A percentile compares a stretch with the other conserved stretches of the same genome.
Conservation (phyloP, 2,329 filamentous ascomycete genomes). For the Ilyonectria robusta region DNA sequence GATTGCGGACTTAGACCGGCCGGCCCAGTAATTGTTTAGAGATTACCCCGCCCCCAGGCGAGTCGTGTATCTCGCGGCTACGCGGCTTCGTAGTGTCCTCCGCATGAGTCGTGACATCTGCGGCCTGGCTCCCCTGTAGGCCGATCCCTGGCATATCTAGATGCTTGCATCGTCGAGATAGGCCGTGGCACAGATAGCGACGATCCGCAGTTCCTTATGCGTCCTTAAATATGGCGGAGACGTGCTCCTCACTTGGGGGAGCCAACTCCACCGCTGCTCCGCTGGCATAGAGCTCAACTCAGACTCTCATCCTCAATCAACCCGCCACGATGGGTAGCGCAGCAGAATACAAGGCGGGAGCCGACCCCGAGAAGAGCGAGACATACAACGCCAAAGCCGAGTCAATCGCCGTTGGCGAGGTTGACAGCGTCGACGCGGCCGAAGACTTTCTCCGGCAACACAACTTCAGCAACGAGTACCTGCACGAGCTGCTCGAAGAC, state of each 20-base stretch:
- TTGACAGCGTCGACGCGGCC: conserved; percentile 35
- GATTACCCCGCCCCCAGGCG: not conserved
- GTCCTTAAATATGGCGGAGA: not conserved
- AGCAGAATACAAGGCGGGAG: not conserved
- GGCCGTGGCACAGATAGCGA: not conserved
- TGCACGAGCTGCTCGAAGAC: conserved; percentile 35
- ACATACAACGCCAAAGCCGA: conserved; percentile 31
- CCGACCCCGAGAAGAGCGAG: conserved; percentile 29
- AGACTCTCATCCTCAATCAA: not conserved
- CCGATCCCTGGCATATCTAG: conserved; percentile 2
- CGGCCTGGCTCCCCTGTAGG: not conserved
- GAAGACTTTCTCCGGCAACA: conserved; percentile 41
- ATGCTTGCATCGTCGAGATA: conserved; percentile 2
- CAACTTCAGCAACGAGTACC: conserved; percentile 40
- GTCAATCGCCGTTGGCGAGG: conserved; percentile 34
- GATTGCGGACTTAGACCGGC: not conserved
- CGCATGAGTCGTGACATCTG: not conserved
- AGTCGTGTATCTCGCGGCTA: not conserved
- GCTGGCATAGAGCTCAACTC: too few species aligned
- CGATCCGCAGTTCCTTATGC: not conserved
- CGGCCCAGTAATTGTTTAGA: not conserved
- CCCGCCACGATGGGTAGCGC: conserved; percentile 5
- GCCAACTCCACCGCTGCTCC: not conserved
- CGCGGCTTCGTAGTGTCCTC: not conserved
- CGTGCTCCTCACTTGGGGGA: not conserved